Evolutionary conservation across 129 eudicot genomes (phyloP), one percentile per base, ranked within the genome.

Genomic region (Helianthus tuberosus): DNA sequence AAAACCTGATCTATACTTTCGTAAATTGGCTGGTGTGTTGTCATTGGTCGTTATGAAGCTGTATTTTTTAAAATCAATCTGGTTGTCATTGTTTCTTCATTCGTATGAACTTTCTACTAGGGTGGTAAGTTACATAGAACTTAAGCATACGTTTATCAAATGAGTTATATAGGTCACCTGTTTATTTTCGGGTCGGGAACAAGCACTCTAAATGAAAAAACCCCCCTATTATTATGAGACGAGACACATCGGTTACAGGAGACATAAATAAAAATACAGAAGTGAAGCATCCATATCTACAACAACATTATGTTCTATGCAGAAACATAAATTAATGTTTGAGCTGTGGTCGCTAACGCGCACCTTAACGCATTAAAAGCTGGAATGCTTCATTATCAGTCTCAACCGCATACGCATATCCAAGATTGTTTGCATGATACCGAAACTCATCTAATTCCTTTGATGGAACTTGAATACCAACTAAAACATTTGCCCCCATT

Each of bases 401-500:
- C 77, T 95, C 99, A 32, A 83, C 75, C 64, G 74, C 87, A 67
- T 89, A 95, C 43, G 84, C 89, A 58, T 82, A 95, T n/a, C 99
- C 97, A 75, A 95, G 96, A 76, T 48, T 69, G 64, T 84, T 85
- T 6, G 99, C 97, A 59, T 87, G 90, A 17, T 38, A 76, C 32
- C 71, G 70, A 48, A 91, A 95, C 84, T 87, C 97, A 7, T 75
- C 82, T 77, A 87, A 78, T 79, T 91, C 92, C 1, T 55, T 64
- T 5, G 41, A 23, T 12, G 95, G 46, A 11, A 95, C 91, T 87
- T 91, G 99, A 68, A 95, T 89, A 39, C 97, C 95, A 9, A 95
- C 99, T 71, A 95, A 75, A 66, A 95, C 99, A 77, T 95, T 91
- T 25, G 97, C 99, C 74, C 97, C 98, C n/a, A 85, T 66, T 80